Percentiles rank a stretch among this genome's conserved stretches.
Evolutionary conservation across 2,329 filamentous ascomycete genomes (phyloP).

Genomic region (Ceratocystis albifundus): DNA sequence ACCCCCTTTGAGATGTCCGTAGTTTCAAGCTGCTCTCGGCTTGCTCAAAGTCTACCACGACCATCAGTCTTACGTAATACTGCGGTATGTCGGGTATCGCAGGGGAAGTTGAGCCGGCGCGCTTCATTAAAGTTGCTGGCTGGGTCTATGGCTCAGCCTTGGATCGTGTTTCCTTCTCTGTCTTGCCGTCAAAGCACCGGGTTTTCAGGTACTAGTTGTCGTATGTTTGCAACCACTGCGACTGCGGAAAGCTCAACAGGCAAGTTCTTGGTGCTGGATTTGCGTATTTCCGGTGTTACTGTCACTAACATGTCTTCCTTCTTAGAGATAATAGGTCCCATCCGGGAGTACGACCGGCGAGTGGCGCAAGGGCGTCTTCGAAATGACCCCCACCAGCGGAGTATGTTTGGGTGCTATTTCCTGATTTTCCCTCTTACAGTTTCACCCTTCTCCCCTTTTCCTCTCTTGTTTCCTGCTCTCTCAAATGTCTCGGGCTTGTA

Average conservation of each 20-base stretch:
- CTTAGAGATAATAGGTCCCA: constrained; percentile 46
- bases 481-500: background rate
- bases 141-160: background rate
- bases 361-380: constrained; percentile 62
- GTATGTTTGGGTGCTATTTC: constrained; percentile 36
- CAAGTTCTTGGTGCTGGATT: background rate
- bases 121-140: background rate
- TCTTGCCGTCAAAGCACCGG: background rate
- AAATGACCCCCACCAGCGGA: constrained; percentile 85
- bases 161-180: background rate
- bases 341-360: constrained; percentile 77
- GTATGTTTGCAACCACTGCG: background rate
- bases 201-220: background rate
- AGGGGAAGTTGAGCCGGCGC: too few species aligned
- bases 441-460: too few species aligned
- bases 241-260: background rate
- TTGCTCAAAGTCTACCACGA: background rate
- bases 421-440: background rate
- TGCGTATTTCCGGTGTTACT: background rate
- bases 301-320: background rate
- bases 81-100: background rate
- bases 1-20: background rate
- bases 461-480: background rate
- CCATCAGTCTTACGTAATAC: background rate
- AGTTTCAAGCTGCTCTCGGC: background rate